These are phyloP conservation scores for Claviceps monticola DNA, from an alignment of 2,329 filamentous ascomycete genomes.

Conservation along the genomic window DNA sequence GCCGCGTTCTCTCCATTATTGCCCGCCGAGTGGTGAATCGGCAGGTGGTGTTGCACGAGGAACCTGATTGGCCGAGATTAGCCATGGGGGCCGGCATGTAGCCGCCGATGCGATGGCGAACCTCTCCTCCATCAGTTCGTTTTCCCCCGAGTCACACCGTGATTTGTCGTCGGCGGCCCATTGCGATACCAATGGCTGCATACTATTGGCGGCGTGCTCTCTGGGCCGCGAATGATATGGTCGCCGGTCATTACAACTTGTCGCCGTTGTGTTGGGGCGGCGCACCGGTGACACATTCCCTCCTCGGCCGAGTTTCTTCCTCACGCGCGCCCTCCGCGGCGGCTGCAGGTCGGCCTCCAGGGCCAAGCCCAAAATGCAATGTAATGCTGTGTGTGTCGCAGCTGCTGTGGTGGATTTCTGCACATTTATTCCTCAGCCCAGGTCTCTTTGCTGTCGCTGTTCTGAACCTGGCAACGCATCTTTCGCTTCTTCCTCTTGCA, in stretches of 20 bases:
- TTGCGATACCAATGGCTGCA: not conserved
- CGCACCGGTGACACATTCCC: too few species aligned
- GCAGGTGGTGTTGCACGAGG: slow-evolving; percentile 2
- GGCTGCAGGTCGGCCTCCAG: not conserved
- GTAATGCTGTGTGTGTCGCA: not conserved
- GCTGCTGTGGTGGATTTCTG: not conserved
- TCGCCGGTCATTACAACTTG: too few species aligned
- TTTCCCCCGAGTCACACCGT: not conserved
- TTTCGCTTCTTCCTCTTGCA: not conserved
- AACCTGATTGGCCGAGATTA: slow-evolving; percentile 18
- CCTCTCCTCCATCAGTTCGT: slow-evolving; percentile 15
- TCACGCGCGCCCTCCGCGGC: not conserved
- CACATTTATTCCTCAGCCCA: not conserved
- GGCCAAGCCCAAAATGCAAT: slow-evolving; percentile 2
- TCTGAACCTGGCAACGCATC: not conserved
- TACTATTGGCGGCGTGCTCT: not conserved
- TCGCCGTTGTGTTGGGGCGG: too few species aligned
- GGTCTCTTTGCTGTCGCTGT: not conserved
- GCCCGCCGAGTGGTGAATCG: too few species aligned
- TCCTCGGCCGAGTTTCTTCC: too few species aligned
- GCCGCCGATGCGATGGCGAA: slow-evolving; percentile 32
- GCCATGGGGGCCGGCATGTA: slow-evolving; percentile 17
- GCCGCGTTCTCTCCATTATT: too few species aligned
- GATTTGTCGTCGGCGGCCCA: not conserved
- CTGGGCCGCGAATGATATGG: not conserved